Conservation (phyloP, 2,329 filamentous ascomycete species). For the Aquanectria penicillioides region DNA sequence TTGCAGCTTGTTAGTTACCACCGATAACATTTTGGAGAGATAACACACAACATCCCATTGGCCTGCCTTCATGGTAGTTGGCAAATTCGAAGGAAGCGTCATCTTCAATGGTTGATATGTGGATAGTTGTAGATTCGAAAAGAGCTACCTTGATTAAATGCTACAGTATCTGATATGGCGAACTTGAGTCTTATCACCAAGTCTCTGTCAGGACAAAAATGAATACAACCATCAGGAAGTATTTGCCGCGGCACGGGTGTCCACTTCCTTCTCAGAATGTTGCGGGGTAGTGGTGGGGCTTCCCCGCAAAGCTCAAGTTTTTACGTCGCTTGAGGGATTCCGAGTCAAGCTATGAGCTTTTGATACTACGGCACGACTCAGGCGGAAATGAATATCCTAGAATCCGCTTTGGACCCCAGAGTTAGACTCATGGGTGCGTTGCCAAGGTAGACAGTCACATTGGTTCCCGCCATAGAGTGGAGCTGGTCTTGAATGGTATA, state of each 20-base stretch:
- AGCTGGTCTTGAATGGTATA: not conserved
- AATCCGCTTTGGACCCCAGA: not conserved
- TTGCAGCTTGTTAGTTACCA: not conserved
- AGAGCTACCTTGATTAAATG: not conserved
- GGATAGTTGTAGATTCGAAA: not conserved
- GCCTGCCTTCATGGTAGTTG: slow-evolving; percentile 22
- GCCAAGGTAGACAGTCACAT: too few relatives aligned
- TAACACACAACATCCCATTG: slow-evolving; percentile 26
- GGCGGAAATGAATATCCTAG: slow-evolving; percentile 19
- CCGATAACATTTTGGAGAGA: not conserved
- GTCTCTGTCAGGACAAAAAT: not conserved
- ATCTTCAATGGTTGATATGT: not conserved
- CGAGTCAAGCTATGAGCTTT: not conserved
- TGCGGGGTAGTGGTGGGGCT: slow-evolving; percentile 4
- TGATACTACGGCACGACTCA: not conserved
- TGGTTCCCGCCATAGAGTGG: not conserved
- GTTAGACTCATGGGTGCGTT: too few relatives aligned
- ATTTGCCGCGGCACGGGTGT: slow-evolving; percentile 17
- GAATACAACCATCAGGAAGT: not conserved
- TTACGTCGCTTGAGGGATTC: slow-evolving; percentile 13
- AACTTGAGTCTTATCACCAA: not conserved
- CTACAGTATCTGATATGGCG: not conserved
- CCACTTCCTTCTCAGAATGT: slow-evolving; percentile 4
- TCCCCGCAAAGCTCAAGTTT: slow-evolving; percentile 12
- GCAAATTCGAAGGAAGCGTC: slow-evolving; percentile 1